Percentiles rank a stretch among this genome's conserved stretches.
phyloP scores from a whole-genome alignment of 805 yeast genomes.

The Metschnikowia orientalis region DNA sequence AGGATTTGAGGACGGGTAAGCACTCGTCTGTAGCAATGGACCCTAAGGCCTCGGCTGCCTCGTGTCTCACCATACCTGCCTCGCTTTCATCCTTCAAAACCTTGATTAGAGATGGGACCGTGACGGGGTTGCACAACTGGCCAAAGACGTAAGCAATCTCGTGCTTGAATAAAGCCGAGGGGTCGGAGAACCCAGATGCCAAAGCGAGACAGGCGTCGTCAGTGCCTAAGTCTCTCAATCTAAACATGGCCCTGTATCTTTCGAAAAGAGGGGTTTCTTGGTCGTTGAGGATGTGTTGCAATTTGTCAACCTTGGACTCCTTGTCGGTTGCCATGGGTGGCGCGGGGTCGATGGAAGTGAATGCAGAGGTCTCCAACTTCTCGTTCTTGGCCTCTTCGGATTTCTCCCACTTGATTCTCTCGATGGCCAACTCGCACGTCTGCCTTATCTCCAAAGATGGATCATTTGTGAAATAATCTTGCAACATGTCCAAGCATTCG shows the following conservation, averaged over 20 bases:
- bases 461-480: slow-evolving; percentile 63
- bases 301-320: slow-evolving; percentile 56
- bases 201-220: slow-evolving; percentile 91
- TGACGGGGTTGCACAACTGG: slow-evolving; percentile 88
- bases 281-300: slow-evolving; percentile 68
- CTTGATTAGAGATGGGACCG: slow-evolving; percentile 82
- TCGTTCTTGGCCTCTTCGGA: slow-evolving; percentile 64
- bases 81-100: slow-evolving; percentile 72
- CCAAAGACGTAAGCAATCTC: slow-evolving; percentile 99
- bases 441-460: slow-evolving; percentile 87
- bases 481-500: slow-evolving; percentile 62
- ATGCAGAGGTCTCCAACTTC: slow-evolving; percentile 67
- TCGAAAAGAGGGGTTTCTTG: slow-evolving; percentile 78
- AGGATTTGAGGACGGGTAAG: slow-evolving; percentile 76
- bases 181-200: slow-evolving; percentile 84
- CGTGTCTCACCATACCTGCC: slow-evolving; percentile 99
- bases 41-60: slow-evolving; percentile 98
- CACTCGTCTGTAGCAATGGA: slow-evolving; percentile 95
- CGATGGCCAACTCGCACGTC: slow-evolving; percentile 96
- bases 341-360: slow-evolving; percentile 93
- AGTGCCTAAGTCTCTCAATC: slow-evolving; percentile 90
- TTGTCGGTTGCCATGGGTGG: slow-evolving; percentile 79
- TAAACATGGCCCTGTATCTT: slow-evolving; percentile 97
- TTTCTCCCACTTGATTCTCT: slow-evolving; percentile 89
- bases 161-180: slow-evolving; percentile 92